Conservation (phyloP, 1,139 yeast genomes). For the Candida sp. region DNA sequence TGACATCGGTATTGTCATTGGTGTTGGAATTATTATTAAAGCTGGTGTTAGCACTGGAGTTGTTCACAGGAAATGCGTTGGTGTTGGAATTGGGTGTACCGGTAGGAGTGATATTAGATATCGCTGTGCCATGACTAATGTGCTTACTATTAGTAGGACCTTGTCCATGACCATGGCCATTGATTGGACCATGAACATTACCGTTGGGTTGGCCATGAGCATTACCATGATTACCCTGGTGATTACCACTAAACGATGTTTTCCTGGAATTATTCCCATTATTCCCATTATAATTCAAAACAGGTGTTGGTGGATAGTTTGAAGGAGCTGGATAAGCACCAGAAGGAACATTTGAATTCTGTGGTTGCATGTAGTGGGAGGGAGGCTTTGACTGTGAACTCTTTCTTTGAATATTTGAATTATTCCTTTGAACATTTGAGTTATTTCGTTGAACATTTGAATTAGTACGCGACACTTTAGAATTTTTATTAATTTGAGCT, state of each 20-base stretch:
- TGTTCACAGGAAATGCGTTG: background rate
- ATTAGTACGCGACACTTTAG: background rate
- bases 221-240: background rate
- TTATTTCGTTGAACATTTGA: background rate
- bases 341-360: background rate
- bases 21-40: too few relatives aligned
- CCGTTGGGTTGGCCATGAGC: background rate
- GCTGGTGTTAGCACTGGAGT: background rate
- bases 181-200: background rate
- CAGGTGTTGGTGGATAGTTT: background rate
- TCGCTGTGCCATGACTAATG: too few relatives aligned
- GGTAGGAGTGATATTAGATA: background rate
- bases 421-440: background rate
- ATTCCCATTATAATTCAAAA: background rate
- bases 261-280: background rate
- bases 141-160: background rate
- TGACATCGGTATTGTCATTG: too few relatives aligned
- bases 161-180: background rate
- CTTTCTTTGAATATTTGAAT: background rate
- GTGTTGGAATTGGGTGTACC: constrained; percentile 1
- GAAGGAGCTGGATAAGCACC: background rate
- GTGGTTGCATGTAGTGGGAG: background rate
- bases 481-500: background rate
- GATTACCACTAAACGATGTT: background rate
- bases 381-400: background rate